Base-by-base conservation (phyloP, 768 basidiomycete genomes). In the Tylopilus vinaceipallidus region DNA sequence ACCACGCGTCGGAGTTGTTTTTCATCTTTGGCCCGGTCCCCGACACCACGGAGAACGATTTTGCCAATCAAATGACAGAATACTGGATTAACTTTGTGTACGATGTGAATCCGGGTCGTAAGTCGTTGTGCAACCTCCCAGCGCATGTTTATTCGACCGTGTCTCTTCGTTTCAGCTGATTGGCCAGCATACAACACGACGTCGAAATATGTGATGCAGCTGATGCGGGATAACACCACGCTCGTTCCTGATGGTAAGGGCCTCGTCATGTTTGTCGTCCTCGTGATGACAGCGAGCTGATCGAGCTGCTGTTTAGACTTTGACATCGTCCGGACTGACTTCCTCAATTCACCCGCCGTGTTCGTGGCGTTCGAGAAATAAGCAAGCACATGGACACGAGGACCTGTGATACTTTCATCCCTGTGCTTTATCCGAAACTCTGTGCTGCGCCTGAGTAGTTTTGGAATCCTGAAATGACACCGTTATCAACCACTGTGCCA, bases 61-160 rank as follows among this genome's bases (percentile, higher is more conserved):
- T 84, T 33, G 70, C 82, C 2, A 73, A 73, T 27, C 69, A 70
- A 45, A 69, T 77, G 66, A 68, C 73, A 2, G 77, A 78, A 53
- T 80, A 79, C 45, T 83, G 78, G 55, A 71, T 83, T 65, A 76
- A 73, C 45, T 84, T 84, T 54, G 68, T 82, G n/a, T 68, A 74
- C 54, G 78, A 83, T 53, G 68, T 83, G 43, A 71, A 75, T 51
- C 83, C 81, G 4, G 81, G 82, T 30, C 41, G 82, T 82, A 50
- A 20, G 75, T 65, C 17, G 7, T 16, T 40, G 10, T 13, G 29
- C n/a, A 4, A 19, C n/a, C 4, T 2, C 16, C 16, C 20, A 65
- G 24, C 38, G 13, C n/a, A 4, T 2, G 1, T 2, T 23, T 6
- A 37, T 36, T 35, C 26, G 26, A n/a, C n/a, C n/a, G n/a, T n/a